These are phyloP conservation scores for Elongisporangium senticosum DNA, from an alignment of 352 stramenopile species.

Conservation along the genomic window DNA sequence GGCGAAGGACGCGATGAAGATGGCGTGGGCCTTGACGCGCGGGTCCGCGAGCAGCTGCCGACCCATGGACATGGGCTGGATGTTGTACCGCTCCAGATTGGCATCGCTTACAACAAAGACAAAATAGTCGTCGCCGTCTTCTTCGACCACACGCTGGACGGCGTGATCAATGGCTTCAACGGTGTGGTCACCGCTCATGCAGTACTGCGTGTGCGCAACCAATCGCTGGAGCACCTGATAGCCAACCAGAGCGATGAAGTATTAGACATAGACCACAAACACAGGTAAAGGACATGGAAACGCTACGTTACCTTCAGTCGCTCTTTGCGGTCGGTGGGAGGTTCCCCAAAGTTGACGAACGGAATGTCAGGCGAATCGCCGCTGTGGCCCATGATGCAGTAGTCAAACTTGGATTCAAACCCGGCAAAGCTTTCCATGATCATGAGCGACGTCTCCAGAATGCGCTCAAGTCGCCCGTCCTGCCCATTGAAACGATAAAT, in stretches of 20 bases:
- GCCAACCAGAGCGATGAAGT: not conserved
- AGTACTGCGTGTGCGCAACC: slow-evolving; percentile 94
- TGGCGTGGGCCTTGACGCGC: slow-evolving; percentile 66
- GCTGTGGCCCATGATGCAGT: slow-evolving; percentile 91
- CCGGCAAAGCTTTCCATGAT: slow-evolving; percentile 94
- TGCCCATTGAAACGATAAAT: slow-evolving; percentile 95
- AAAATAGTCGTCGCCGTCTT: slow-evolving; percentile 72
- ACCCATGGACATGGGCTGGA: slow-evolving; percentile 47
- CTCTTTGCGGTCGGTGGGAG: slow-evolving; percentile 82
- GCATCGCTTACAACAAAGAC: slow-evolving; percentile 95
- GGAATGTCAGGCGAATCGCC: slow-evolving; percentile 84
- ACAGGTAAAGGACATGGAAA: not conserved
- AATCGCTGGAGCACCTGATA: slow-evolving; percentile 87
- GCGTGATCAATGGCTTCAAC: slow-evolving; percentile 88
- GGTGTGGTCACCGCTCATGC: slow-evolving; percentile 91
- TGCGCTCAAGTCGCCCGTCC: slow-evolving; percentile 87
- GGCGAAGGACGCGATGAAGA: slow-evolving; percentile 83
- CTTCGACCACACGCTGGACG: slow-evolving; percentile 56
- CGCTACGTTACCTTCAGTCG: slow-evolving; percentile 59
- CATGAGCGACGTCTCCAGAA: slow-evolving; percentile 92
- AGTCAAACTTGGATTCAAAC: slow-evolving; percentile 87
- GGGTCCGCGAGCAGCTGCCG: slow-evolving; percentile 45
- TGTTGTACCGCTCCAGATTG: slow-evolving; percentile 93
- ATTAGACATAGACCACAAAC: not conserved
- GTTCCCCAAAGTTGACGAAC: slow-evolving; percentile 87